Evolutionary conservation across 1,284 basidiomycete genomes (phyloP), one percentile per base, ranked within the genome.

Genomic region (Boletellus sp.): DNA sequence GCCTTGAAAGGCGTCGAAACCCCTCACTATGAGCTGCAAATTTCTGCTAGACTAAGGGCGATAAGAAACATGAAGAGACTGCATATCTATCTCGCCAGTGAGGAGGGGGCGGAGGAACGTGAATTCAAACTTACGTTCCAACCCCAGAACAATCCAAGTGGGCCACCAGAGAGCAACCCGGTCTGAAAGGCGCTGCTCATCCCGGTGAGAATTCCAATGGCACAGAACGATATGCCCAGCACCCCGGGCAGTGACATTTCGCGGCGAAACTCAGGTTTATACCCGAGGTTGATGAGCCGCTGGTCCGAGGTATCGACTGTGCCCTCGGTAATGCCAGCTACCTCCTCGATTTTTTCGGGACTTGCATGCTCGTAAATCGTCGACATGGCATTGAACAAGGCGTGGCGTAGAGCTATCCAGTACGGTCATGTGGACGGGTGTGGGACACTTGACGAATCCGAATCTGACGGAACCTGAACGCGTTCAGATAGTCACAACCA

Each of bases 201-300:
- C 26, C 81, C 80, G 5, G 80, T 82, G 16, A 83, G 68, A 56
- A 82, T 81, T 1, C 81, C 79, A 32, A 82, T 81, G 5, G 81
- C 74, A 50, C 81, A 82, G 62, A 83, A 82, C 1, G 79, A 82
- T 60, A 82, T 78, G n/a, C 81, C 80, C 46, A 82, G 66, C 30
- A 83, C 81, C 37, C 80, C 80, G 47, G 79, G 80, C 22, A 82
- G 71, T 19, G 77, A 79, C 80, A 82, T 82, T 59, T 82, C 79
- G 42, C 81, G 73, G 30, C 73, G 70, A 60, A 81, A 81, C 58
- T 80, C 75, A 55, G 74, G 72, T 58, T 74, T 74, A 62, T 82
- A 82, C 11, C 81, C 81, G 8, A 83, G 72, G 43, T 79, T 77
- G 35, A 74, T 70, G 47, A 81, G 71, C 21, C 80, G 74, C 53